Base-by-base conservation (phyloP, 2,329 filamentous ascomycete species). In the Fusarium keratoplasticum region DNA sequence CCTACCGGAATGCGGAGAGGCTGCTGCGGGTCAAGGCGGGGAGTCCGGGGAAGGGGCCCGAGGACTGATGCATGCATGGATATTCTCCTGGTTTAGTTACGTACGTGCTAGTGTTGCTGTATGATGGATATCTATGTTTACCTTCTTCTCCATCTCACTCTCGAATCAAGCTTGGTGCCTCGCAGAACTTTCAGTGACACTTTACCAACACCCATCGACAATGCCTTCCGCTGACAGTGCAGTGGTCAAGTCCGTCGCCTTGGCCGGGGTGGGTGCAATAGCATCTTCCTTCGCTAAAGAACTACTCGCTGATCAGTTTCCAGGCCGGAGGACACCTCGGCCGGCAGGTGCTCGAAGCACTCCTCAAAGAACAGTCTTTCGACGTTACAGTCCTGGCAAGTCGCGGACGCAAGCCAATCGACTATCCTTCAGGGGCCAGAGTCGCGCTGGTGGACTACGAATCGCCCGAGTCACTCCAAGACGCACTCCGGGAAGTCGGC, bases 1-100 rank as follows among this genome's bases (percentile, higher is more conserved):
- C 83, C 1, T 87, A 84, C 78, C 81, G 80, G 69, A 90, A 90
- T 80, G 87, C 88, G 5, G 85, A 88, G 75, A 82, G 78, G 36
- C 76, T 89, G 72, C 77, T 90, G 47, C 64, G 77, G 25, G 62
- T 82, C 2, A 82, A 80, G 63, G 79, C 63, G n/a, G 33, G 42
- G n/a, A 47, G 22, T 47, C 42, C 42, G 36, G 36, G 36, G 36
- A 38, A 38, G 38, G n/a, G 38, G 42, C 25, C 42, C 42, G 42
- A 5, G 42, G 42, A 14, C 22, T 20, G 20, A 47, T 25, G 14
- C 20, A 47, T 47, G 42, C 20, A 47, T 47, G 20, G 42, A 25
- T 47, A 13, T 38, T 38, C 16, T 18, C 35, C 35, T 38, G 35
- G 35, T 18, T 36, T 14, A 16, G 35, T 38, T 38, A 25, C 22